Conservation (phyloP, 371 early-diverging fungal species). For the Mortierella sp. region DNA sequence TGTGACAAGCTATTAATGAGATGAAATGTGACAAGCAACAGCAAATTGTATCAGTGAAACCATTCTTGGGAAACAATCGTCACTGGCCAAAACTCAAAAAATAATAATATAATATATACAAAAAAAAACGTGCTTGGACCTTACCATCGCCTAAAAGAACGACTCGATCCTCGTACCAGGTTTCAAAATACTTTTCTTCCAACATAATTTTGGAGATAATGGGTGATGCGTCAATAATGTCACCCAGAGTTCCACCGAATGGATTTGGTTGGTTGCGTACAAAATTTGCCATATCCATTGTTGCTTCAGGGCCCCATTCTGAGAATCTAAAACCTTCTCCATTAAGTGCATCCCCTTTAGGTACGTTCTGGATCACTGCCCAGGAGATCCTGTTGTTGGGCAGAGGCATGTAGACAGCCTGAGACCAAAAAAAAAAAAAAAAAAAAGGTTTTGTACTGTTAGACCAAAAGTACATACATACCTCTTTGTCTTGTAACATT, state of each 20-base stretch:
- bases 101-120: too few species aligned
- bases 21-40: not conserved
- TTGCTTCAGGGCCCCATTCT: conserved; percentile 42
- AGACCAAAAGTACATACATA: not conserved
- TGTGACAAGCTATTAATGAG: conserved; percentile 27
- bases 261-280: conserved; percentile 35
- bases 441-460: not conserved
- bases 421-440: not conserved
- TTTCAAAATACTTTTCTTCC: conserved; percentile 44
- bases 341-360: conserved; percentile 14
- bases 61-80: not conserved
- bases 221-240: conserved; percentile 26
- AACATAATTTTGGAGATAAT: conserved; percentile 41
- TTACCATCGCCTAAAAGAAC: conserved; percentile 47
- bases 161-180: conserved; percentile 38
- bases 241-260: conserved; percentile 27
- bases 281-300: conserved; percentile 35
- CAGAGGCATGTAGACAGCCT: conserved; percentile 45
- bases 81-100: not conserved
- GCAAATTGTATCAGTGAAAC: not conserved
- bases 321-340: conserved; percentile 31
- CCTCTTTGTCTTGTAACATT: not conserved
- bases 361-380: conserved; percentile 45
- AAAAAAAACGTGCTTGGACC: not conserved
- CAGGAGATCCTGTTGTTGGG: conserved; percentile 37